Evolutionary conservation across 2,329 filamentous ascomycete species (phyloP), one percentile per base, ranked within the genome.

Genomic region (Pyrenophora tritici-repentis): DNA sequence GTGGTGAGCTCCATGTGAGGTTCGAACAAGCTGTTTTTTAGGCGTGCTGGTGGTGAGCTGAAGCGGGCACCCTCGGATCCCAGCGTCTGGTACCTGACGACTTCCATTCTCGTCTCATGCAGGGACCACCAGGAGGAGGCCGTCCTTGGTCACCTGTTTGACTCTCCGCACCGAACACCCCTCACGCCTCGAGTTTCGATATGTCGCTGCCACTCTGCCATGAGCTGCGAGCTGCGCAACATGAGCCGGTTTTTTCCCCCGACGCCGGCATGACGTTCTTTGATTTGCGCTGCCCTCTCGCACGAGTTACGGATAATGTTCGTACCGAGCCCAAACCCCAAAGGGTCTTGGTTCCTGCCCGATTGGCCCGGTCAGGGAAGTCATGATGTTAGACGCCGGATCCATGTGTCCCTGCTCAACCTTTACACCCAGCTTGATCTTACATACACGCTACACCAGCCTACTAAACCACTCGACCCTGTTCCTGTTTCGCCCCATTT

Each of bases 61-160:
- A 58, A 47, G 34, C 26, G 26, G 53, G 6, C 47, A 47, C 44
- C 38, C 42, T 36, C 34, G 43, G 35, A 33, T 34, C 49, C 20
- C 46, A 34, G 47, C 39, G 45, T 42, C 29, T 53, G 59, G 66
- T 67, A 51, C 62, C 63, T 68, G 64, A 50, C 39, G 48, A 51
- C 24, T 48, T 48, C 48, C 51, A 41, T 48, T 55, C 37, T 59
- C 44, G 54, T 61, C 49, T 53, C 51, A 65, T 65, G 67, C 67
- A 69, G 66, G 67, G 65, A 58, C 62, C 47, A 41, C 34, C 29
- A 35, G 45, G 47, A 35, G 45, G 47, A 47, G 45, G 53, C 50
- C 36, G 43, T 43, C 40, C 36, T 41, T 45, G 33, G 41, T 43
- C 20, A 32, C 38, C 39, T 49, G 58, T 56, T 53, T 59, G 53